phyloP scores from a whole-genome alignment of 345 rosid genomes.

The Boechera stricta region DNA sequence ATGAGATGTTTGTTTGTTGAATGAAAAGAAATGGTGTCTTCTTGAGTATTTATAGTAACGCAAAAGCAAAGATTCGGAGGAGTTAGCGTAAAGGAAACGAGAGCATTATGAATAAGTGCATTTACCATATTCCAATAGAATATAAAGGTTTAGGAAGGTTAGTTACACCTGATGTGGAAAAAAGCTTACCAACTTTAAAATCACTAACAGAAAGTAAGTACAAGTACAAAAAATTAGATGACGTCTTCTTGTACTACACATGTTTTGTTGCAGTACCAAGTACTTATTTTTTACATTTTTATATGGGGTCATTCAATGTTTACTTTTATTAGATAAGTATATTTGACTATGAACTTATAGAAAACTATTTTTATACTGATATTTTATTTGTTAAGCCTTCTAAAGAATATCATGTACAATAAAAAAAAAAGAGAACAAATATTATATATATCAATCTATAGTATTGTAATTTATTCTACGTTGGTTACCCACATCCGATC shows the following conservation, averaged over 20 bases:
- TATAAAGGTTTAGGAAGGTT: constrained; percentile 35
- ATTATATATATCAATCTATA: background rate
- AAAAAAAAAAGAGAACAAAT: background rate
- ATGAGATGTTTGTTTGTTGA: constrained; percentile 22
- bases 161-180: constrained; percentile 39
- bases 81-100: constrained; percentile 51
- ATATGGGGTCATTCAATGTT: constrained; percentile 15
- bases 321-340: background rate
- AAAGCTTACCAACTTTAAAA: constrained; percentile 25
- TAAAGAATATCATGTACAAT: background rate
- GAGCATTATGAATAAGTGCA: constrained; percentile 27
- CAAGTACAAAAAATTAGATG: background rate
- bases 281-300: background rate
- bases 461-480: background rate
- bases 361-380: background rate
- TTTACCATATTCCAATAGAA: constrained; percentile 27
- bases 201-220: constrained; percentile 26
- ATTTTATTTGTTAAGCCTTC: background rate
- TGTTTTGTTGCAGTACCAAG: constrained; percentile 33
- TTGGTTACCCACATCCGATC: too few relatives aligned
- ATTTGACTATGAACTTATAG: background rate
- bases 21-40: constrained; percentile 31
- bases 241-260: constrained; percentile 39
- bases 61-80: constrained; percentile 39
- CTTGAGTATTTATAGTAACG: constrained; percentile 29